Evolutionary conservation across 164 flowering plant genomes (phyloP).

Genomic region (Magnolia sinica): DNA sequence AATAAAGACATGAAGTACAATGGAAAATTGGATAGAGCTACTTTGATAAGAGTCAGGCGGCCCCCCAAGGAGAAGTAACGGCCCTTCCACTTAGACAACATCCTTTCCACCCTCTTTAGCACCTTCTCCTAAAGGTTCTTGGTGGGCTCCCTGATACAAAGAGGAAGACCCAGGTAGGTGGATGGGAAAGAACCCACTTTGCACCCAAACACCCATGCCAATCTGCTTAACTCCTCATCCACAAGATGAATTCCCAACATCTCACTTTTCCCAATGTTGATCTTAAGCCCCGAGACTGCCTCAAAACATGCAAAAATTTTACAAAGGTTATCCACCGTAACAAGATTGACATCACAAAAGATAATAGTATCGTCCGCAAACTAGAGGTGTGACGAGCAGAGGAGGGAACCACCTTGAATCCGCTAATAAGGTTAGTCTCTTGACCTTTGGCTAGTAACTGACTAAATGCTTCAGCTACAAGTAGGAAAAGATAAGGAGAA

Average conservation of each 20-base stretch:
- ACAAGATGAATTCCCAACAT: neutral
- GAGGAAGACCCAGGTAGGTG: neutral
- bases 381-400: neutral
- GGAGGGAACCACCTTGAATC: neutral
- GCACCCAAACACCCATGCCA: neutral
- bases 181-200: neutral
- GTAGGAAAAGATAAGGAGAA: neutral
- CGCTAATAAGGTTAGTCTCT: neutral
- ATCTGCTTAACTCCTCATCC: neutral
- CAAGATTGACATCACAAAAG: neutral
- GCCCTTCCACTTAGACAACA: neutral
- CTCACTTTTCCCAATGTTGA: neutral
- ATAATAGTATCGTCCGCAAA: neutral
- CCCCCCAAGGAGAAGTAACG: neutral
- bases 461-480: too few species aligned
- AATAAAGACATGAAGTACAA: neutral
- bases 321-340: neutral
- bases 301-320: neutral
- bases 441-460: neutral
- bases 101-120: too few species aligned
- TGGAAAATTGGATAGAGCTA: neutral
- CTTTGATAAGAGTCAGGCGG: neutral
- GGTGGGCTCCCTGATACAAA: neutral
- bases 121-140: neutral
- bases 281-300: neutral